Evolutionary conservation across 2,329 filamentous ascomycete genomes (phyloP), one percentile per base, ranked within the genome.

Genomic region (Penicillium sp.): DNA sequence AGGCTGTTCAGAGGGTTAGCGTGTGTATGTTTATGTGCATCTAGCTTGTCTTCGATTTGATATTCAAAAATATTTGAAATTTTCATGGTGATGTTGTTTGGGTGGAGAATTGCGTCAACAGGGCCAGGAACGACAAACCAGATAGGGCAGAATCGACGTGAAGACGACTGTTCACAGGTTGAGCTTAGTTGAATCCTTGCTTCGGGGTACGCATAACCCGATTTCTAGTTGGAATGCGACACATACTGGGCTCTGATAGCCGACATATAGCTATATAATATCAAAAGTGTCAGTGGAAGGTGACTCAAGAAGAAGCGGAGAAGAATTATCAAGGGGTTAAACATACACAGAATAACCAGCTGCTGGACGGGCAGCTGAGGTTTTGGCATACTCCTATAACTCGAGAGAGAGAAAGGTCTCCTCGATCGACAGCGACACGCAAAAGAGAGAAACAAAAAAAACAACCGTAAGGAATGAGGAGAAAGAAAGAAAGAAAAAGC

Each of bases 311-410:
- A 9, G 26, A 14, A 16, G 8, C 23, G 34, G 19, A 18, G 23
- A 18, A n/a, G 14, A 42, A 42, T 21, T 18, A 37, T 5, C 24
- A 28, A 28, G 24, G 19, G 47, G 18, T 36, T 2, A 26, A 26
- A 64, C 69, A 79, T 81, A 92, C 89, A 87, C 60, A 95, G 77
- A 68, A 95, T 92, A 39, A 86, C 77, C 67, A 95, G 79, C 77
- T 95, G 91, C 81, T 87, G 84, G 37, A 84, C 79, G 0, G 91
- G 90, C 79, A 94, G 81, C 78, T 86, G 89, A 23, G 85, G 82
- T 46, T 66, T 56, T 54, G 62, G 64, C 48, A 65, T 62, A 48
- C 57, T 59, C n/a, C 48, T 46, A 28, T 23, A 37, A 14, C n/a
- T 37, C 8, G 13, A 40, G 14, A 40, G 14, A 31, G 18, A 24